These are phyloP conservation scores for Asclepias syriaca DNA, from an alignment of 257 asterid genomes.

Conservation along the genomic window DNA sequence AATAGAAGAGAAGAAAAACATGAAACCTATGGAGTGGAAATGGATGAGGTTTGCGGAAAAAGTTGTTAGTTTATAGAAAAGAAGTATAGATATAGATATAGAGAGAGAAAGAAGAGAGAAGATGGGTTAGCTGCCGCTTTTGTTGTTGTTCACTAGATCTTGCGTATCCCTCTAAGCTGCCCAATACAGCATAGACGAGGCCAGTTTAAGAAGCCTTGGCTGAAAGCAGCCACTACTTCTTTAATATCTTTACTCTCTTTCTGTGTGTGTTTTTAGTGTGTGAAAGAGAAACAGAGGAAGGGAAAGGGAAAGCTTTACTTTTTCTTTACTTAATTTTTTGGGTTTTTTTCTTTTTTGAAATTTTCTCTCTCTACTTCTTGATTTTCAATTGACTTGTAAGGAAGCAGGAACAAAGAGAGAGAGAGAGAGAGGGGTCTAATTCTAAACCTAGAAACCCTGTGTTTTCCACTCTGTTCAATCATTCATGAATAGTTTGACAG, in stretches of 20 bases:
- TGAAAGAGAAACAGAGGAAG: neutral
- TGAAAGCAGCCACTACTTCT: conserved; percentile 22
- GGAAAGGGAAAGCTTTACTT: no score
- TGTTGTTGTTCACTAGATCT: conserved; percentile 23
- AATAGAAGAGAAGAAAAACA: neutral
- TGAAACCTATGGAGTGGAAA: conserved; percentile 10
- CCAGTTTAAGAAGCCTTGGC: conserved; percentile 22
- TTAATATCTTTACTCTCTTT: neutral
- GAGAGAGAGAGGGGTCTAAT: neutral
- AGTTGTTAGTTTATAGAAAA: neutral
- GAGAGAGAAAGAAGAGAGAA: conserved; percentile 4
- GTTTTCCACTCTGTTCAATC: conserved; percentile 10
- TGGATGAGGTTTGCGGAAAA: neutral
- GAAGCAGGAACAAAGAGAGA: no score
- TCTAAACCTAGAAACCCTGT: conserved; percentile 1
- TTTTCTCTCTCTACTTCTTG: neutral
- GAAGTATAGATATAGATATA: neutral
- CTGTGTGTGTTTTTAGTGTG: neutral
- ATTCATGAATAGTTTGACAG: conserved; percentile 20
- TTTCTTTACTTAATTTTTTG: neutral
- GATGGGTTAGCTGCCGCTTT: neutral
- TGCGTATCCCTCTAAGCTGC: conserved; percentile 29
- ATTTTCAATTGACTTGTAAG: neutral
- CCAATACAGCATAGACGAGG: conserved; percentile 40
- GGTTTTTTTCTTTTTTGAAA: neutral